Evolutionary conservation across 192 early-diverging fungal genomes (phyloP), one percentile per base, ranked within the genome.

Genomic region (Mortierella claussenii): DNA sequence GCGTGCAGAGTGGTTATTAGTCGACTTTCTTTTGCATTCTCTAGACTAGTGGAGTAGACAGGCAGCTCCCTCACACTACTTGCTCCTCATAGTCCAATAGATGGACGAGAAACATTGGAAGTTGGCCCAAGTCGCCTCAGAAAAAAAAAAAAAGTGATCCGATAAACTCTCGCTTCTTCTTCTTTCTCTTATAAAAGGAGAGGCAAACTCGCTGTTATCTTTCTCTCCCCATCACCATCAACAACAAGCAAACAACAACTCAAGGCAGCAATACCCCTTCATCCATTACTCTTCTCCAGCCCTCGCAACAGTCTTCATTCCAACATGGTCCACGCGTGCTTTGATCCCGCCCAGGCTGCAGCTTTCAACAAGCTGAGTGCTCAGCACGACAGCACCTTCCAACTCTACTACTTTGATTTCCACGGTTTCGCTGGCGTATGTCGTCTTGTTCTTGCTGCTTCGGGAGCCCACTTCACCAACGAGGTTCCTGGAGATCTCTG

Each of bases 361-460:
- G 44, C 62, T 31, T 75, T 66, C 51, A 37, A 60, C 27, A 44
- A 45, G 15, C 2, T 61, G 18, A 33, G 47, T 24, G 4, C 15
- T 8, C 34, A 51, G 48, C 56, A 32, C 8, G 56, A 74, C 43
- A 65, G 56, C 63, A 54, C 48, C n/a, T 75, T 66, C 37, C 57
- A 75, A 21, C 3, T 75, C 27, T 10, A 30, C 31, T 75, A 75
- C 58, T 60, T 66, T 43, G 50, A 30, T 18, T 15, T 75, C 44
- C 63, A 60, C 52, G 69, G 45, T 11, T 27, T 63, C 11, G 69
- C 24, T 7, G 28, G 7, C 4, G 2, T 18, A 33, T 21, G 17
- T 28, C 69, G 69, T 18, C 8, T 12, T 15, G 9, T 91, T 30
- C 85, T 88, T 24, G 65, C 66, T 17, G 47, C 60, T 55, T 63